phyloP scores from a whole-genome alignment of 2,329 filamentous ascomycete genomes.

The Fusarium sterilihyphosum region DNA sequence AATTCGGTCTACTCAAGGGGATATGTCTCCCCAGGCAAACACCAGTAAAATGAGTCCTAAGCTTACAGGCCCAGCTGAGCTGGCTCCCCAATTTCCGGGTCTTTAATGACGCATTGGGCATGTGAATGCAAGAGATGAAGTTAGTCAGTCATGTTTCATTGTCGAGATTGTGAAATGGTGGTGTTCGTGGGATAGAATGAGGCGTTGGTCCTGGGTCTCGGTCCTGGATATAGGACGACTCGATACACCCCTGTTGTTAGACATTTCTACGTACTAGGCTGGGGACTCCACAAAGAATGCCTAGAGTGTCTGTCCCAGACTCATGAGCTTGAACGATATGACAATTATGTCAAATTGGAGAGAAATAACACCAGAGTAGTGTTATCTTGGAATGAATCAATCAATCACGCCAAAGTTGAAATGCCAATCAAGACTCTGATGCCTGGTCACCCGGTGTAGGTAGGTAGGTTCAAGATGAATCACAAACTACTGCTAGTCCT shows the following conservation, averaged over 20 bases:
- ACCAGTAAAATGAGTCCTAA: slow-evolving; percentile 3
- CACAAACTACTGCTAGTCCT: slow-evolving; percentile 9
- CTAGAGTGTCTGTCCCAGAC: slow-evolving; percentile 7
- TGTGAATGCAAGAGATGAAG: neutral
- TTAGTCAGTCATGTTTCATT: neutral
- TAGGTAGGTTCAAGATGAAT: neutral
- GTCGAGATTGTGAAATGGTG: slow-evolving; percentile 6
- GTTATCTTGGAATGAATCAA: neutral
- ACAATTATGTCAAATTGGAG: neutral
- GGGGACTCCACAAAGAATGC: slow-evolving; percentile 26
- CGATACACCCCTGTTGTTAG: slow-evolving; percentile 7
- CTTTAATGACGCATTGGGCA: slow-evolving; percentile 11
- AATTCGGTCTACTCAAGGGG: slow-evolving; percentile 9
- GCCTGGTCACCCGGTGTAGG: neutral
- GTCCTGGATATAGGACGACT: slow-evolving; percentile 18
- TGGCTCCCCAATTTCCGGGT: slow-evolving; percentile 8
- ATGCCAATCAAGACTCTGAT: neutral
- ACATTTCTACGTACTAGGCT: slow-evolving; percentile 6
- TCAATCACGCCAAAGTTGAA: neutral
- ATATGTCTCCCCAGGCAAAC: neutral
- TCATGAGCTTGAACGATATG: neutral
- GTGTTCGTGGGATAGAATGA: slow-evolving; percentile 19
- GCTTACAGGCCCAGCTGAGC: slow-evolving; percentile 3
- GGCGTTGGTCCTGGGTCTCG: slow-evolving; percentile 5
- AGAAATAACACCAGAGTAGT: neutral